Percentiles rank a stretch among this genome's conserved stretches.
These are phyloP conservation scores for Suillus brevipes DNA, from an alignment of 768 basidiomycete species.

Conservation along the genomic window DNA sequence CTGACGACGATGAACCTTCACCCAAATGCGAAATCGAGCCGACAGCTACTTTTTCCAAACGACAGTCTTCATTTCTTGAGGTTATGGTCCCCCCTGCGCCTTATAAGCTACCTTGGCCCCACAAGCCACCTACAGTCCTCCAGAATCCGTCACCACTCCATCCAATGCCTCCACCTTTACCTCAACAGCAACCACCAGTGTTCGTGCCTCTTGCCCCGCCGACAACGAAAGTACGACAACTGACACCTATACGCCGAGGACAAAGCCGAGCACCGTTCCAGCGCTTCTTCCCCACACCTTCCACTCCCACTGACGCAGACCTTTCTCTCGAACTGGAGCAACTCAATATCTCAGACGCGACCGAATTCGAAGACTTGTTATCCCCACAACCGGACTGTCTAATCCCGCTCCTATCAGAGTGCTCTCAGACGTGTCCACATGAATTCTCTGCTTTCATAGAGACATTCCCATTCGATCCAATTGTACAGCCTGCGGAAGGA, in stretches of 20 bases:
- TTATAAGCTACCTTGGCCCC: conserved; percentile 17
- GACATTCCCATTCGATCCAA: conserved; percentile 72
- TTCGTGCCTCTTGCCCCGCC: conserved; percentile 21
- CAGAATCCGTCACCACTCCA: conserved; percentile 6
- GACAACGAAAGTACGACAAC: conserved; percentile 51
- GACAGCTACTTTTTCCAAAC: conserved; percentile 8
- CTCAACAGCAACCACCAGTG: conserved; percentile 7
- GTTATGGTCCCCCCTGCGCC: conserved; percentile 42
- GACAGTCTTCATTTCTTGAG: conserved; percentile 33
- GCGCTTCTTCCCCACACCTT: conserved; percentile 52
- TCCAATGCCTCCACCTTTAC: not conserved
- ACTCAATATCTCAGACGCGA: conserved; percentile 49
- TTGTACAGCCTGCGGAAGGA: conserved; percentile 43
- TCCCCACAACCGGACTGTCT: conserved; percentile 55
- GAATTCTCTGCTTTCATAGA: conserved; percentile 85
- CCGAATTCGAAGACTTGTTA: conserved; percentile 46
- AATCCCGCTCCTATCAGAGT: conserved; percentile 66
- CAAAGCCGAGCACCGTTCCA: conserved; percentile 36
- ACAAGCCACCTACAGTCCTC: conserved; percentile 17
- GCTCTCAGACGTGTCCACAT: conserved; percentile 64
- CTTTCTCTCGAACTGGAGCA: conserved; percentile 33
- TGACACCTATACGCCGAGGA: conserved; percentile 64
- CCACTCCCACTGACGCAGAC: conserved; percentile 54
- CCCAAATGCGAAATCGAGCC: conserved; percentile 10
- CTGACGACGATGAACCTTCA: conserved; percentile 50